Percentiles rank a stretch among this genome's conserved stretches.
Evolutionary conservation across 2,329 filamentous ascomycete species (phyloP).

Genomic region (Canariomyces notabilis): DNA sequence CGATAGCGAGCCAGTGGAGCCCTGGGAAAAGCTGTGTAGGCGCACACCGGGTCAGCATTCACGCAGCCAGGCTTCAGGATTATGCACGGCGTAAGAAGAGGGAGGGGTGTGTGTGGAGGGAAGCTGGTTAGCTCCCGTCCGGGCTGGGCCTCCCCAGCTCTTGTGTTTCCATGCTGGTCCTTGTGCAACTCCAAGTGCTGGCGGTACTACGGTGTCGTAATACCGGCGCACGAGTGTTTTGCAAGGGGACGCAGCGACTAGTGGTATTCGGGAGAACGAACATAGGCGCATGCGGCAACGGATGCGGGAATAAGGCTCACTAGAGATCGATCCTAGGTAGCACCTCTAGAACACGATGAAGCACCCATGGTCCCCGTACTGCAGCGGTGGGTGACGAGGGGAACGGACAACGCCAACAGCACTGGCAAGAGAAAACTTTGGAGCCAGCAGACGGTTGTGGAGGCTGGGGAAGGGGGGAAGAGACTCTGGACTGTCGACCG

Average conservation of each 20-base stretch:
- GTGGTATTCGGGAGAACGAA: conserved; percentile 36
- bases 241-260: conserved; percentile 38
- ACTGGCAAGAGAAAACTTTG: conserved; percentile 5
- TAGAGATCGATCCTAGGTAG: conserved; percentile 31
- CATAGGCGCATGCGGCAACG: conserved; percentile 35
- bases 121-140: conserved; percentile 13
- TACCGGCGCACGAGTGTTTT: conserved; percentile 29
- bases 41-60: conserved; percentile 30
- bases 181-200: conserved; percentile 18
- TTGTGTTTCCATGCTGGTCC: conserved; percentile 20
- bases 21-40: conserved; percentile 48
- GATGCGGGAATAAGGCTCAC: conserved; percentile 31
- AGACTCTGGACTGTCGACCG: background rate
- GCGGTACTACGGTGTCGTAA: conserved; percentile 17
- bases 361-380: conserved; percentile 31
- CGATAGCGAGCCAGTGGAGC: conserved; percentile 47
- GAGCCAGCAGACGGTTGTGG: background rate
- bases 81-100: conserved; percentile 14
- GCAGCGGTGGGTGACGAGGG: conserved; percentile 9
- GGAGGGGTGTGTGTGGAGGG: background rate
- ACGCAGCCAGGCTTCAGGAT: conserved; percentile 22
- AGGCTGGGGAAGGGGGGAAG: background rate
- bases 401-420: conserved; percentile 2
- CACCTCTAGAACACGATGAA: conserved; percentile 32
- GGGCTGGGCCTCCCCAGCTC: conserved; percentile 20